Evolutionary conservation across 2,329 filamentous ascomycete species (phyloP), one percentile per base, ranked within the genome.

Genomic region (Aspergillus oerlinghausenensis): DNA sequence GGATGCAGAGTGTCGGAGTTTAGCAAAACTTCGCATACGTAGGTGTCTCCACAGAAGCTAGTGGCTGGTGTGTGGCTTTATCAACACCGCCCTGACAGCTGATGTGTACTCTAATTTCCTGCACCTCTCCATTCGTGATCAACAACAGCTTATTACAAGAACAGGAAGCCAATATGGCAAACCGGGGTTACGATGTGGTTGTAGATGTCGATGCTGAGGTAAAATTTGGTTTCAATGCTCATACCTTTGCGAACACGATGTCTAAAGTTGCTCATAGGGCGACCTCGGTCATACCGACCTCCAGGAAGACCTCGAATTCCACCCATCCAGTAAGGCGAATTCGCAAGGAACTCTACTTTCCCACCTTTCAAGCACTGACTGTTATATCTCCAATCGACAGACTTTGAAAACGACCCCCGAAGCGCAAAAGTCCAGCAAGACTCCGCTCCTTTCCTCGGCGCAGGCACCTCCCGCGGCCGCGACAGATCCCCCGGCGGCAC

Each of bases 301-400:
- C 25, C 92, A 97, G 81, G 93, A 97, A 75, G 94, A 97, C 77
- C 92, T 99, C 73, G 94, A 97, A 83, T 99, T 99, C 80, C 94
- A 99, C 82, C 89, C 87, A 71, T 97, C 92, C 63, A 87, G 84
- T 87, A 77, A 65, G 78, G 35, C 55, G 6, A 56, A 29, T 28
- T 43, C 49, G 17, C 28, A 28, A 23, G 11, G 25, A 29, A 21
- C 21, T 11, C 25, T 29, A 49, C 25, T 25, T 47, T 26, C 17
- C 28, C n/a, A 38, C 11, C 9, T 21, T 10, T 25, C 17, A 17
- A 4, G 9, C 11, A 32, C 49, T 51, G 19, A 35, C 40, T 9
- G 28, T 17, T 3, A 51, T 51, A 8, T 4, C 19, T 4, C 45
- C 25, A 54, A 19, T 42, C n/a, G 26, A 17, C 56, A 84, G 82